Base-by-base conservation (phyloP, 192 early-diverging fungal species). In the Nowakowskiella sp. region DNA sequence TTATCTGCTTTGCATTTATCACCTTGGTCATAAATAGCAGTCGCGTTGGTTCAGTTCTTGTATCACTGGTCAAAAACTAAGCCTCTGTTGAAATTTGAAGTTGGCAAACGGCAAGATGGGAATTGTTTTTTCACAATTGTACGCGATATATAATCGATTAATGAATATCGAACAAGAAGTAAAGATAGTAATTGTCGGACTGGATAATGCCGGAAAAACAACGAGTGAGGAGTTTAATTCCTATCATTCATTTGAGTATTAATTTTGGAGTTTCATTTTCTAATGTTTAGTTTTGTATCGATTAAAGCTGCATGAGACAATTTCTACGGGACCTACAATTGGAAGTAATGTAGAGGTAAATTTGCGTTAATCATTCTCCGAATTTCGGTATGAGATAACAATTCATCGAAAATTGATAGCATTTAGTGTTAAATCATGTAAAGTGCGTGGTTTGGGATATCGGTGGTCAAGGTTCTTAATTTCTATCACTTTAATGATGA, bases 171-270 rank as follows among this genome's bases (percentile, higher is more conserved):
- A 80, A 52, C 66, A 77, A 23, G 77, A 84, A 47, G 73, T 82
- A 42, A 85, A 85, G 64, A 82, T 85, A 43, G 72, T 85, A 6
- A 78, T 85, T 33, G 82, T 85, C 23, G 83, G 83, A 8, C 51
- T 85, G 32, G 83, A 85, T 59, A 85, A 85, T 65, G 82, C 83
- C 44, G 83, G 83, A 43, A 85, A 85, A 57, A 85, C 83, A 0
- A 85, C 83, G 6, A 66, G 55, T 57, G 46, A 13, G 26, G n/a
- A n/a, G 22, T 57, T 55, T 9, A 9, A 13, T 28, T 30, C 34
- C 47, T 16, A 1, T 53, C 55, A 1, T 2, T 51, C 1, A 5
- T 2, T 21, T 53, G 21, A 28, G 22, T 51, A 58, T 30, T 19
- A 25, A 23, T n/a, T 2, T 16, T 6, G 42, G 13, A n/a, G 49